Evolutionary conservation across 129 eudicot species (phyloP), one percentile per base, ranked within the genome.

Genomic region (Chrysanthemum makinoi): DNA sequence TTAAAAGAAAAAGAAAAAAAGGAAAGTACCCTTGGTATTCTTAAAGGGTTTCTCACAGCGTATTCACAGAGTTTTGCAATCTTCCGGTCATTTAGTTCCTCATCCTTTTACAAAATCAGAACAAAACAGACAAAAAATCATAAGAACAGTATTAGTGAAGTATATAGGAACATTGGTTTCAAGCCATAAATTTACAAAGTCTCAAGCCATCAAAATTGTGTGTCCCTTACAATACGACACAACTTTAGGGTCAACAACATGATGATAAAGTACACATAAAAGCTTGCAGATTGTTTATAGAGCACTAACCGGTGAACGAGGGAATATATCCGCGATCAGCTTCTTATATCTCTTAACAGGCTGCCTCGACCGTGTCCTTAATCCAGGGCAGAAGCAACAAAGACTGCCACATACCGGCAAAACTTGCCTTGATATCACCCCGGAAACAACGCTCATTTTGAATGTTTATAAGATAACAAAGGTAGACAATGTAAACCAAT

Each of bases 361-460:
- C 68, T 89, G 96, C 47, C 96, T 79, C 46, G 96, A 89, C 81
- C 94, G 70, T 43, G 96, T 86, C 24, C 96, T 84, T 80, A 89
- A 70, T 19, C 83, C 88, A 17, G 96, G 96, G 67, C 88, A 89
- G 68, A 83, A 87, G 73, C 79, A 79, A 59, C 96, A 89, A 16
- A 89, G 81, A 33, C 57, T 77, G 61, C 84, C 96, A 72, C 86
- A 82, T 10, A 81, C 83, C 13, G 94, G 89, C 86, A 89, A 69
- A 51, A 84, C 69, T 59, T 77, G 73, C 79, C 84, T 67, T 22
- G 85, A 85, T 73, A 86, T 80, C 65, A 80, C 84, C 57, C 89
- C 94, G 33, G 77, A 71, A 71, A 78, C 82, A 78, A 78, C 77
- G 24, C 73, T 78, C 82, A 78, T 78, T 64, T 63, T 72, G 28